Conservation (phyloP, 2,329 filamentous ascomycete genomes). For the Paracorniculantispora psalliotae region DNA sequence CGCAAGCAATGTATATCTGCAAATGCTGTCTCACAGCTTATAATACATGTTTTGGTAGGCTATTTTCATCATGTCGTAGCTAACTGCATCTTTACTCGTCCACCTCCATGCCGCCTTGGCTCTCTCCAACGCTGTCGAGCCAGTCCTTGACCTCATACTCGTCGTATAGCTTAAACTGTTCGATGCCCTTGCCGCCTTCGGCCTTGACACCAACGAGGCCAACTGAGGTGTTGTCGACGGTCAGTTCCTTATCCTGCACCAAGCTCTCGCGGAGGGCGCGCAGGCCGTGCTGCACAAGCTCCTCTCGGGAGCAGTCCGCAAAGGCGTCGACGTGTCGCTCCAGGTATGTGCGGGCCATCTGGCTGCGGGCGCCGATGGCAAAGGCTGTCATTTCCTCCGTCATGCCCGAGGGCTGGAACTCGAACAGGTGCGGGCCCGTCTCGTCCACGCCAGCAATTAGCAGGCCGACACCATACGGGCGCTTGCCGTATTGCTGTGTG, state of each 20-base stretch:
- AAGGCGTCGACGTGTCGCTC: slow-evolving; percentile 89
- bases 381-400: slow-evolving; percentile 97
- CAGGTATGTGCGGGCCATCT: slow-evolving; percentile 96
- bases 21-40: slow-evolving; percentile 25
- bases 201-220: slow-evolving; percentile 67
- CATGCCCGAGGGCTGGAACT: slow-evolving; percentile 95
- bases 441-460: slow-evolving; percentile 93
- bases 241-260: slow-evolving; percentile 95
- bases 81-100: slow-evolving; percentile 26
- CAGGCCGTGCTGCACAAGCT: slow-evolving; percentile 86
- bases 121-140: slow-evolving; percentile 68
- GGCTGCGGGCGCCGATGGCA: slow-evolving; percentile 89
- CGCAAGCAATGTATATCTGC: background rate
- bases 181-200: slow-evolving; percentile 52
- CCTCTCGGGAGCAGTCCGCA: slow-evolving; percentile 68
- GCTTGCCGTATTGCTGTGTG: slow-evolving; percentile 95
- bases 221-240: slow-evolving; percentile 92
- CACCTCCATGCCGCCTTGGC: slow-evolving; percentile 36
- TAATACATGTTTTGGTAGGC: slow-evolving; percentile 33
- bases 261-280: slow-evolving; percentile 91
- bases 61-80: slow-evolving; percentile 17
- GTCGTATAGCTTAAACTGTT: slow-evolving; percentile 88
- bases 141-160: slow-evolving; percentile 80
- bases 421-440: slow-evolving; percentile 89
- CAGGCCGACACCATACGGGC: slow-evolving; percentile 91